Base-by-base conservation (phyloP, 495 filamentous ascomycete species). In the Penicillium lagena region DNA sequence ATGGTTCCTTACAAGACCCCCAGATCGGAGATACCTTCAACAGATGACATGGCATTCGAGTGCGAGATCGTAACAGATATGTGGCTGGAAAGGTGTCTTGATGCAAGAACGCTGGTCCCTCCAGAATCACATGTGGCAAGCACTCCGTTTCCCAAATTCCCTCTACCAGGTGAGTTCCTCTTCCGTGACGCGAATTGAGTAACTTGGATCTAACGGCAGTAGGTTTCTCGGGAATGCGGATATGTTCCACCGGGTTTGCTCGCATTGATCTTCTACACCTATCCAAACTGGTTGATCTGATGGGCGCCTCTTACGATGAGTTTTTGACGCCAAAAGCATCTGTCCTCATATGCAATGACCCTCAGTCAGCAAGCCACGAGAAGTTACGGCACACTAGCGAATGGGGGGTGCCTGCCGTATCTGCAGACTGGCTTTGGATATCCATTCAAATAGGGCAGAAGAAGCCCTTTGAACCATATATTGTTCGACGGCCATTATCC, bases 81-180 rank as follows among this genome's bases (percentile, higher is more conserved):
- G 75, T 98, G 91, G 82, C 72, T 97, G 32, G 93, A 98, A 64
- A 75, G 80, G 35, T 97, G 91, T 59, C 66, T 97, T 29, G 78
- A 89, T 54, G 75, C 80, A 12, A 89, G 86, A 54, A 68, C 60
- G 8, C 75, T 89, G 44, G 77, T 88, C 31, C 70, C 82, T 9
- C 88, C 90, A n/a, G 61, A 67, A 39, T 72, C 79, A 1, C 76
- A 91, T 58, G 72, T 87, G 43, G 77, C 87, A 17, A 87, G 85
- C 47, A 82, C 75, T 4, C 90, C 91, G 1, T 85, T 95, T 47
- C 72, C 77, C 7, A 55, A 61, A 29, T 85, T 86, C 43, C 83
- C 82, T 27, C 78, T 95, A 12, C 53, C 67, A 68, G 77, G 81
- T 82, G 53, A 49, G 67, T 47, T 13, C 13, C 40, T 28, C 12